Evolutionary conservation across 352 stramenopile species (phyloP).

Genomic region (Plasmopara muralis): DNA sequence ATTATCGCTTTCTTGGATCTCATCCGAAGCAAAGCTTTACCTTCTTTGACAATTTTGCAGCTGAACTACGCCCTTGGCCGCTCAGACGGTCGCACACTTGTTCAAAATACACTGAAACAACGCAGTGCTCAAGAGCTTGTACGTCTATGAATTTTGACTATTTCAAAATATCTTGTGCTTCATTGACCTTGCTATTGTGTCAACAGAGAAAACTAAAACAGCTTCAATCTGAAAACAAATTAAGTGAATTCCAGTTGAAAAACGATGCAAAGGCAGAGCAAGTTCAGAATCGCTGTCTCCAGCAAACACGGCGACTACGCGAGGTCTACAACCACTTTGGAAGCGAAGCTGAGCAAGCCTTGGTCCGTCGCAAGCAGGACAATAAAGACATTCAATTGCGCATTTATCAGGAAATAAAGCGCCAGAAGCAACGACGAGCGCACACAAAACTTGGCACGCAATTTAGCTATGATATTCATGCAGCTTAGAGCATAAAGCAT

Average conservation of each 20-base stretch:
- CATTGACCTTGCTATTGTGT: too few relatives aligned
- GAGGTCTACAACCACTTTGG: slow-evolving; percentile 49
- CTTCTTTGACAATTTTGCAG: slow-evolving; percentile 48
- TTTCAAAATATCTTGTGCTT: too few relatives aligned
- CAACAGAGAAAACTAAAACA: slow-evolving; percentile 35
- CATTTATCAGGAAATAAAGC: slow-evolving; percentile 52
- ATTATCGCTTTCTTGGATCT: slow-evolving; percentile 49
- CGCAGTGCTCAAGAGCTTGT: slow-evolving; percentile 59
- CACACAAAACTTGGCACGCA: slow-evolving; percentile 11
- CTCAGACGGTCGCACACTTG: slow-evolving; percentile 32
- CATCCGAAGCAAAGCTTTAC: slow-evolving; percentile 36
- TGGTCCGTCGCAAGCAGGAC: slow-evolving; percentile 43
- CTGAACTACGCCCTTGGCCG: slow-evolving; percentile 41
- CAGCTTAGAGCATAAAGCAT: background rate
- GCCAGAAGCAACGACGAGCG: slow-evolving; percentile 36
- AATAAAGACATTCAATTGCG: slow-evolving; percentile 54
- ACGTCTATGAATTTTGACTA: slow-evolving; percentile 4
- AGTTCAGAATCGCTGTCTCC: slow-evolving; percentile 29
- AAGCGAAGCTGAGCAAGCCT: slow-evolving; percentile 42
- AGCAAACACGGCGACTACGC: slow-evolving; percentile 35
- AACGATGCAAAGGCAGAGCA: slow-evolving; percentile 30
- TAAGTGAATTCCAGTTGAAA: slow-evolving; percentile 22
- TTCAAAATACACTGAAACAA: slow-evolving; percentile 25
- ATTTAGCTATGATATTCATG: slow-evolving; percentile 12
- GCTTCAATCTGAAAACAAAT: slow-evolving; percentile 30